A percentile compares a stretch with the other conserved stretches of the same genome.
phyloP scores from a whole-genome alignment of 2,329 filamentous ascomycete genomes.

The Pseudocercospora pini-densiflorae region DNA sequence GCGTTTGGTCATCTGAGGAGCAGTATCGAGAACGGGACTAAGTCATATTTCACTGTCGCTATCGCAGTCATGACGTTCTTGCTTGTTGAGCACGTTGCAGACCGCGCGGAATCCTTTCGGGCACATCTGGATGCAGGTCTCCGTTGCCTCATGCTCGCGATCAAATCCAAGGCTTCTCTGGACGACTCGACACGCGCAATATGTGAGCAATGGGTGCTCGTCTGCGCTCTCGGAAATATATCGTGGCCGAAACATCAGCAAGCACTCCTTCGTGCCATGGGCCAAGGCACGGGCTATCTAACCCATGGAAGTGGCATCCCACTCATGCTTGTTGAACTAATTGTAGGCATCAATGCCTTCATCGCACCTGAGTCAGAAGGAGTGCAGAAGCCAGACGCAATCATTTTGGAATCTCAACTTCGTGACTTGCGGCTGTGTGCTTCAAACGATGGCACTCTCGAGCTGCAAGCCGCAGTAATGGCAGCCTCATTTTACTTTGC shows the following conservation, averaged over 20 bases:
- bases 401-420: background rate
- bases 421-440: background rate
- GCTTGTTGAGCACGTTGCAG: background rate
- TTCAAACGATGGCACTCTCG: background rate
- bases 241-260: background rate
- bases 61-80: constrained; percentile 2
- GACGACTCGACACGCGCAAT: background rate
- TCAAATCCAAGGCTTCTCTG: background rate
- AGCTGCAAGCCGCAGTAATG: background rate
- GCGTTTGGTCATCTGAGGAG: background rate
- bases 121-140: background rate
- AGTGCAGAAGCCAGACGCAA: background rate
- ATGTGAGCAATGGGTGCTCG: background rate
- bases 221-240: background rate
- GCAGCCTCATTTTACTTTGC: background rate
- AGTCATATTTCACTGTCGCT: background rate
- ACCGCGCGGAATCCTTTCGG: background rate
- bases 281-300: background rate
- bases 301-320: background rate
- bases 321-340: background rate
- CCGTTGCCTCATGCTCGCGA: background rate
- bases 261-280: background rate
- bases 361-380: background rate
- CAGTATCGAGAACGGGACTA: background rate
- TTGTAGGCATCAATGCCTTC: background rate